Base-by-base conservation (phyloP, 2,329 filamentous ascomycete genomes). In the Rosellinia necatrix region DNA sequence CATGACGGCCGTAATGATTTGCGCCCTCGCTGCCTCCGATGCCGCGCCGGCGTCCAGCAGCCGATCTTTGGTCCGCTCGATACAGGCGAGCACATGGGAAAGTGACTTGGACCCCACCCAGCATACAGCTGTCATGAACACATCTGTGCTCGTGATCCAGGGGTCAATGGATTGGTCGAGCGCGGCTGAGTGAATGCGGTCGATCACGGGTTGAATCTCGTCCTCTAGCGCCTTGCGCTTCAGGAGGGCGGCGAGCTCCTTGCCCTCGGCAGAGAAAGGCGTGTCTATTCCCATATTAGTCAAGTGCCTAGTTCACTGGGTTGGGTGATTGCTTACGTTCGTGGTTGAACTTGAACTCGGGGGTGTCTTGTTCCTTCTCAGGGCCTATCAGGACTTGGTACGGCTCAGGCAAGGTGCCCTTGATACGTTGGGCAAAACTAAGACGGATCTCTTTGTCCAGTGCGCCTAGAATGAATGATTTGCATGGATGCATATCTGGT, bases 401-500 rank as follows among this genome's bases (percentile, higher is more conserved):
- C 6, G 87, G 85, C 49, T 89, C 86, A 1, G 93, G 94, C 6
- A 99, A 78, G 4, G 94, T 97, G 60, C 92, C 92, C 72, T 94
- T 92, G 69, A 99, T 96, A 53, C 94, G 88, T 74, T 96, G 93
- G 0, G 94, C 92, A 72, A 99, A 99, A 69, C 92, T 97, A 46
- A 99, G 80, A 4, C 94, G 88, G 63, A 99, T 96, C 76, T 99
- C 94, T 77, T 97, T 97, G 70, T 99, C 94, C 56, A 99, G 76
- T 3, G 91, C 89, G 17, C 92, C 93, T 49, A 87, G 80, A 62
- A 99, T 94, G 74, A 99, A 97, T 27, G 93, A 91, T 75, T 97
- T 97, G 76, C 88, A 89, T 1, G 94, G 92, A 70, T 96, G 86
- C 29, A 94, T 76, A 58, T 88, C 79, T 0, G 90, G 83, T 22